Base-by-base conservation (phyloP, 2,329 filamentous ascomycete species). In the Aspergillus sojae region DNA sequence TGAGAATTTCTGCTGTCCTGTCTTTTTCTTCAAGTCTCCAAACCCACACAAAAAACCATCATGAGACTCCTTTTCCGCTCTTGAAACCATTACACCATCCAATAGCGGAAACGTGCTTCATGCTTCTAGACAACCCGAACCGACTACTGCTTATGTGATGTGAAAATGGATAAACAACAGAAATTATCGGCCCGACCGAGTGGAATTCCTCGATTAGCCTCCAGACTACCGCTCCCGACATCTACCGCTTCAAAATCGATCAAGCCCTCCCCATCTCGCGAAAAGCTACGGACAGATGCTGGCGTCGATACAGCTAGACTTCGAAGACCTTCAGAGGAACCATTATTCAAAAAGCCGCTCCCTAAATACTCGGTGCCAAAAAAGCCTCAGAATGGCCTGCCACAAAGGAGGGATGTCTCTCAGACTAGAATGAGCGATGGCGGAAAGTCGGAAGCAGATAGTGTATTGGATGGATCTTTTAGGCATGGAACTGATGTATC, bases 181-280 rank as follows among this genome's bases (percentile, higher is more conserved):
- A 75, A 69, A 62, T 68, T 70, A 54, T 71, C 69, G 46, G 64
- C 62, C 34, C 74, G 71, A 45, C 73, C 74, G 30, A 80, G 76
- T 62, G 74, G 74, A 39, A 79, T 87, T 57, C 85, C 85, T 63
- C 80, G 85, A 52, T 79, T 81, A 46, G 69, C 73, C 50, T 87
- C 85, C 26, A 81, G 83, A 67, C 77, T 88, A 54, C 85, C 85
- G 14, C 77, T 86, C 65, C 84, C 81, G 28, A 79, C 75, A 34
- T 63, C 79, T 50, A 76, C 78, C 48, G 68, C 71, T 46, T 70
- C 77, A 41, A 78, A 76, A 63, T 76, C 80, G 36, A 71, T 85
- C 60, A 81, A 80, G 58, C 75, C 82, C 19, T 78, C 83, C 57
- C 80, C 76, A 9, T 85, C 83, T 10, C 78, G 77, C 68, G 84